Conservation (phyloP, 371 early-diverging fungal species). For the Choanephora cucurbitarum region DNA sequence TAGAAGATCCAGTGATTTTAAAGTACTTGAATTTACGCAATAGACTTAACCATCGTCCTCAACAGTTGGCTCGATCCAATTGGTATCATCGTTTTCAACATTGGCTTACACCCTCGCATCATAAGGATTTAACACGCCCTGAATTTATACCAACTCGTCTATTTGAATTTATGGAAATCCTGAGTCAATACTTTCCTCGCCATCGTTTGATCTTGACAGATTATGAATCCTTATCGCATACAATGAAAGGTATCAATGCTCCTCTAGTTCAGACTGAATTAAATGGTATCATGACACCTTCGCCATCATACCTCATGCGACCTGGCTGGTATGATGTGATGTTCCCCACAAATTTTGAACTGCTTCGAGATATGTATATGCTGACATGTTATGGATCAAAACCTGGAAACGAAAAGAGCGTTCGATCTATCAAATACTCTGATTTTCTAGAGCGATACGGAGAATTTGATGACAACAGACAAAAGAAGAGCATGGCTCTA, state of each 20-base stretch:
- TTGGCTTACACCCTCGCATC: constrained; percentile 66
- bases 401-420: constrained; percentile 32
- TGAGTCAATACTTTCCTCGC: constrained; percentile 74
- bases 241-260: constrained; percentile 71
- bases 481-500: constrained; percentile 80
- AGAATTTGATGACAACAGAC: constrained; percentile 68
- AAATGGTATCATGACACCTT: constrained; percentile 82
- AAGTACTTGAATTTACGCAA: constrained; percentile 64
- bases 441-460: constrained; percentile 77
- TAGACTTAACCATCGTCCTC: constrained; percentile 19
- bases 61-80: constrained; percentile 32
- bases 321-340: constrained; percentile 96
- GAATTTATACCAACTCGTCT: constrained; percentile 88
- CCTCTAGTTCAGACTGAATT: constrained; percentile 93
- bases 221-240: constrained; percentile 74
- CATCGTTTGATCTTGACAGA: constrained; percentile 85
- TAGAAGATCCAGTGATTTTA: constrained; percentile 69
- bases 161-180: constrained; percentile 65
- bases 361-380: constrained; percentile 71
- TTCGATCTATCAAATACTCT: constrained; percentile 65
- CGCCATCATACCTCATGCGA: constrained; percentile 85
- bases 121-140: constrained; percentile 61
- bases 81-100: constrained; percentile 31
- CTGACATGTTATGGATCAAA: constrained; percentile 47
- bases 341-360: constrained; percentile 93